Evolutionary conservation across 1,139 yeast genomes (phyloP).

Genomic region (Sugiyamaella japonica): DNA sequence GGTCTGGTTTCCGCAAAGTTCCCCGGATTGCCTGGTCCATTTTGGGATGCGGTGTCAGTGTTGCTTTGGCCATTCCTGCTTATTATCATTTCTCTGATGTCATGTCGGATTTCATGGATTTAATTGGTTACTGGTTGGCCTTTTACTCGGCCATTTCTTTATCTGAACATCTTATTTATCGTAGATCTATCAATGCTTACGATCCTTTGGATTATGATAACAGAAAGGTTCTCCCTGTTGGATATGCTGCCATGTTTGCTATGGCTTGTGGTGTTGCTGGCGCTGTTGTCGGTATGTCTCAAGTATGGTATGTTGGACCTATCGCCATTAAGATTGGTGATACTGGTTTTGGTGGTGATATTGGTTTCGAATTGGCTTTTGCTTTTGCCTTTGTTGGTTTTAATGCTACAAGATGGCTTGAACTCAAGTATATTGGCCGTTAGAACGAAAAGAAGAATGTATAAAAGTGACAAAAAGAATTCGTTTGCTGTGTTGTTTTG

Average conservation of each 20-base stretch:
- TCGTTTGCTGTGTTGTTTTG: not conserved
- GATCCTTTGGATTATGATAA: slow-evolving; percentile 62
- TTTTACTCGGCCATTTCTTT: slow-evolving; percentile 72
- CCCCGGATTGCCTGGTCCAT: slow-evolving; percentile 86
- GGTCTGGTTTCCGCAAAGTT: slow-evolving; percentile 66
- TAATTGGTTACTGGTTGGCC: slow-evolving; percentile 88
- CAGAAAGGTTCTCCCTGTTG: slow-evolving; percentile 62
- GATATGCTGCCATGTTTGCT: slow-evolving; percentile 73
- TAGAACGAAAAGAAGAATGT: slow-evolving; percentile 16
- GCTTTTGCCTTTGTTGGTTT: slow-evolving; percentile 68
- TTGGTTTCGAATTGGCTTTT: slow-evolving; percentile 80
- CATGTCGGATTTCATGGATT: slow-evolving; percentile 83
- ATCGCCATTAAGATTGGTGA: slow-evolving; percentile 62
- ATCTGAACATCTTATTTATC: slow-evolving; percentile 78
- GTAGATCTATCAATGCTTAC: slow-evolving; percentile 56
- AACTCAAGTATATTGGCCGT: slow-evolving; percentile 41
- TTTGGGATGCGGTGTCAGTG: slow-evolving; percentile 68
- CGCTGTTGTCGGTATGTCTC: slow-evolving; percentile 82
- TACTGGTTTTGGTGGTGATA: slow-evolving; percentile 65
- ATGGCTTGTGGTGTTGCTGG: slow-evolving; percentile 85
- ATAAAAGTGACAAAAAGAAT: not conserved
- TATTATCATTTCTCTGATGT: slow-evolving; percentile 69
- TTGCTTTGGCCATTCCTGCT: slow-evolving; percentile 88
- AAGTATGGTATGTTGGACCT: slow-evolving; percentile 78
- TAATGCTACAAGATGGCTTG: slow-evolving; percentile 64